Conservation (phyloP, 208 protist genomes). For the Crithidia acanthocephali region DNA sequence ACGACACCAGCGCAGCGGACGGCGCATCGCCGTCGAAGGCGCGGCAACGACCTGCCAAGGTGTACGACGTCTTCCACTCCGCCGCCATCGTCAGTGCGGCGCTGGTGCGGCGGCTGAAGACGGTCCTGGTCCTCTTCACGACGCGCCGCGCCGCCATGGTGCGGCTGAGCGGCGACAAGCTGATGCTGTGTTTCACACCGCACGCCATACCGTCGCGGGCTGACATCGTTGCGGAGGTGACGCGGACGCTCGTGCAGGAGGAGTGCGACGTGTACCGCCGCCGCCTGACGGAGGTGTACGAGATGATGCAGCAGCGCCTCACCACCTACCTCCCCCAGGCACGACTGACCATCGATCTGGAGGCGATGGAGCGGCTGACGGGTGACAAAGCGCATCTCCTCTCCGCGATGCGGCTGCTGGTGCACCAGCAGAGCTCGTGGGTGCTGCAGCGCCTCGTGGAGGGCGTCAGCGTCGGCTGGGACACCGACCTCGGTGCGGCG, state of each 20-base stretch:
- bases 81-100: slow-evolving; percentile 53
- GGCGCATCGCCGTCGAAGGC: neutral
- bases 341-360: slow-evolving; percentile 53
- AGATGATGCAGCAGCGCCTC: slow-evolving; percentile 52
- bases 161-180: slow-evolving; percentile 52
- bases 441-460: slow-evolving; percentile 81
- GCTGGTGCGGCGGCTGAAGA: slow-evolving; percentile 44
- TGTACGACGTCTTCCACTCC: slow-evolving; percentile 52
- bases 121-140: slow-evolving; percentile 73
- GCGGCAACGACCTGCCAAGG: neutral
- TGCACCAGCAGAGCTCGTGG: slow-evolving; percentile 54
- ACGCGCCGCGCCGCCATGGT: slow-evolving; percentile 51
- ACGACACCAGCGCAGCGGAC: neutral
- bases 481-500: slow-evolving; percentile 64
- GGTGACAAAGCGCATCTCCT: slow-evolving; percentile 56
- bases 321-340: slow-evolving; percentile 52
- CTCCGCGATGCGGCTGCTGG: slow-evolving; percentile 68
- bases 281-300: slow-evolving; percentile 44
- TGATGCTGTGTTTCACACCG: slow-evolving; percentile 77
- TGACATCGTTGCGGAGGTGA: slow-evolving; percentile 57
- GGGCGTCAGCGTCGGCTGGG: slow-evolving; percentile 78
- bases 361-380: slow-evolving; percentile 33
- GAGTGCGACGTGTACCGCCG: slow-evolving; percentile 54
- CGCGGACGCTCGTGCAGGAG: slow-evolving; percentile 38
- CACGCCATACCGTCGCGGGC: slow-evolving; percentile 36